phyloP scores from a whole-genome alignment of 345 rosid genomes.

The Citropsis articulata region DNA sequence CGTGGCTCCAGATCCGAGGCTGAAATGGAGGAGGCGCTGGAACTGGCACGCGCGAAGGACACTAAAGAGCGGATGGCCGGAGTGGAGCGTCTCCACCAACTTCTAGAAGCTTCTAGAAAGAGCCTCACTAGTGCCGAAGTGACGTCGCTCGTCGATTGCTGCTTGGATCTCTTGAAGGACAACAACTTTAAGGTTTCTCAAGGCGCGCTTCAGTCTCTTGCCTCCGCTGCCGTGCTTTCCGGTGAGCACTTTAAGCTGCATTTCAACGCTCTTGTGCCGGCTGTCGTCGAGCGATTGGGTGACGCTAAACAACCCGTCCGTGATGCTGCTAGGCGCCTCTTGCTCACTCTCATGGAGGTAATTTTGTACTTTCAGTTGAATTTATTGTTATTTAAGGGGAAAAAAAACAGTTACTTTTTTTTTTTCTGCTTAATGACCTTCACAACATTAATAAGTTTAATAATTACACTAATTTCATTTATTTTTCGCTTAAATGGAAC shows the following conservation, averaged over 20 bases:
- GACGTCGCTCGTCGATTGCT: conserved; percentile 81
- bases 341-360: conserved; percentile 99
- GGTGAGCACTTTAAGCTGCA: conserved; percentile 94
- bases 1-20: conserved; percentile 47
- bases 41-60: conserved; percentile 96
- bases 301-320: conserved; percentile 93
- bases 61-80: conserved; percentile 99
- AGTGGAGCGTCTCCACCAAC: conserved; percentile 87
- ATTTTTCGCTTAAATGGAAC: background rate
- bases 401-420: background rate
- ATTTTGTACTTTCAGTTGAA: background rate
- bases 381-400: background rate
- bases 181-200: conserved; percentile 89
- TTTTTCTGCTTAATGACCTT: background rate
- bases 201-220: conserved; percentile 93
- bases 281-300: conserved; percentile 88
- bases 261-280: conserved; percentile 89
- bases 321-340: conserved; percentile 88
- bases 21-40: conserved; percentile 92
- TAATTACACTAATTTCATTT: background rate
- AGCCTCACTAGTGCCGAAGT: conserved; percentile 72
- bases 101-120: conserved; percentile 81
- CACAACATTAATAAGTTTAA: background rate
- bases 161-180: conserved; percentile 96
- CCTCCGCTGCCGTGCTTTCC: conserved; percentile 95